Evolutionary conservation across 1,139 yeast species (phyloP).

Genomic region (Wickerhamiella infanticola): DNA sequence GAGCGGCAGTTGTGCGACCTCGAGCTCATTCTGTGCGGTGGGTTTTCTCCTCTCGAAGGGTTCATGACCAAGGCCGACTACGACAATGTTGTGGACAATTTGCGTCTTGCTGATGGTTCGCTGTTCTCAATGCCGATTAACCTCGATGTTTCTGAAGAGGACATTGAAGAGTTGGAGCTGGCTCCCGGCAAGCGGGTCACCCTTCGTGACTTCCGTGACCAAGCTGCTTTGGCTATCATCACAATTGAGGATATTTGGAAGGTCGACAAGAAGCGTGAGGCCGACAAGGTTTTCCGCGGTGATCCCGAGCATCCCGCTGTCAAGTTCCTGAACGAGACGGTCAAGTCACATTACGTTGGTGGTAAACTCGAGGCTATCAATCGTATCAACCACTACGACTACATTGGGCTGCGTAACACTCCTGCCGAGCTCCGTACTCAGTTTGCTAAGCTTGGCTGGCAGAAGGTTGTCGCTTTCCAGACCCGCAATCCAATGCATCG

Average conservation of each 20-base stretch:
- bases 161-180: constrained; percentile 31
- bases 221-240: constrained; percentile 62
- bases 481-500: constrained; percentile 98
- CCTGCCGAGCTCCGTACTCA: constrained; percentile 83
- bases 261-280: constrained; percentile 71
- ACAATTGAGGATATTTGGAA: constrained; percentile 64
- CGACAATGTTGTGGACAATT: constrained; percentile 56
- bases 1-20: constrained; percentile 88
- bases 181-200: constrained; percentile 49
- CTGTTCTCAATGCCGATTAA: constrained; percentile 92
- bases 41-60: constrained; percentile 84
- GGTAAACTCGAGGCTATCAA: constrained; percentile 74
- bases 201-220: constrained; percentile 72
- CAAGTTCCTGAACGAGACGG: constrained; percentile 52
- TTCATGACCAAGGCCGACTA: constrained; percentile 74
- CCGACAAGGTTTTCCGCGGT: constrained; percentile 79
- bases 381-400: constrained; percentile 82
- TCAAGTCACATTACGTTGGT: constrained; percentile 77
- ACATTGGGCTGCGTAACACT: constrained; percentile 71
- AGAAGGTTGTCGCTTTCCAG: constrained; percentile 89
- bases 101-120: constrained; percentile 62
- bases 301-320: constrained; percentile 96
- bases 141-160: constrained; percentile 50
- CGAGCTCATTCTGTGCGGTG: constrained; percentile 84
- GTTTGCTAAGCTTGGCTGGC: constrained; percentile 71